Conservation (phyloP, 2,329 filamentous ascomycete genomes). For the Amylocarpus encephaloides region DNA sequence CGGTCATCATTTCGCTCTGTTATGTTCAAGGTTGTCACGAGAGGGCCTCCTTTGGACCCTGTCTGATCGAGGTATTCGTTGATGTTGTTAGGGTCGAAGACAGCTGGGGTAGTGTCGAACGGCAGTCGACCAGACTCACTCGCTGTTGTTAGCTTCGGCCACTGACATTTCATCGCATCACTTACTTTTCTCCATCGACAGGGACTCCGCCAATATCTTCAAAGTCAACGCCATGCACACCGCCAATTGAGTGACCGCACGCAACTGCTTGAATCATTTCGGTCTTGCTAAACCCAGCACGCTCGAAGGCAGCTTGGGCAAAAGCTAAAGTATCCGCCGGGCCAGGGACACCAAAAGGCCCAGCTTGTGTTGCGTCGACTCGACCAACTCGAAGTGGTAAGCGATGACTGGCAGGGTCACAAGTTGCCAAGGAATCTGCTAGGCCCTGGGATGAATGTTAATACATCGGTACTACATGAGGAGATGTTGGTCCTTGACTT, state of each 20-base stretch:
- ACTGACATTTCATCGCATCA: background rate
- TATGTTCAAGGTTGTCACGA: constrained; percentile 9
- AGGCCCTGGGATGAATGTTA: constrained; percentile 33
- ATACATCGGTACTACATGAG: background rate
- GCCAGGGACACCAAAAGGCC: constrained; percentile 45
- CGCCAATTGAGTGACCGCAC: constrained; percentile 13
- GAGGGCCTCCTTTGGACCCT: constrained; percentile 12
- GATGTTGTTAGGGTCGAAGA: constrained; percentile 11
- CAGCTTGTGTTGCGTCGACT: constrained; percentile 43
- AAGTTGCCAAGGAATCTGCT: background rate
- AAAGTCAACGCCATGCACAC: constrained; percentile 8
- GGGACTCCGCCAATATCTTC: constrained; percentile 5
- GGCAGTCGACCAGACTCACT: background rate
- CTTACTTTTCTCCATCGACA: background rate
- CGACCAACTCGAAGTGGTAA: constrained; percentile 40
- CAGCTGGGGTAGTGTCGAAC: constrained; percentile 16
- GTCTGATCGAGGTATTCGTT: constrained; percentile 14
- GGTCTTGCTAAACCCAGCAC: constrained; percentile 46
- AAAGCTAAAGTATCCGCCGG: constrained; percentile 45
- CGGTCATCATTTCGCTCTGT: constrained; percentile 11
- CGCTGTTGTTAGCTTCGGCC: background rate
- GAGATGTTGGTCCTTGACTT: background rate
- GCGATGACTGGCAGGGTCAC: background rate
- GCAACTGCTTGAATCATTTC: constrained; percentile 47
- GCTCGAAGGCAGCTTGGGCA: constrained; percentile 46